These are phyloP conservation scores for Mycena indigotica DNA, from an alignment of 768 basidiomycete species.

Conservation along the genomic window DNA sequence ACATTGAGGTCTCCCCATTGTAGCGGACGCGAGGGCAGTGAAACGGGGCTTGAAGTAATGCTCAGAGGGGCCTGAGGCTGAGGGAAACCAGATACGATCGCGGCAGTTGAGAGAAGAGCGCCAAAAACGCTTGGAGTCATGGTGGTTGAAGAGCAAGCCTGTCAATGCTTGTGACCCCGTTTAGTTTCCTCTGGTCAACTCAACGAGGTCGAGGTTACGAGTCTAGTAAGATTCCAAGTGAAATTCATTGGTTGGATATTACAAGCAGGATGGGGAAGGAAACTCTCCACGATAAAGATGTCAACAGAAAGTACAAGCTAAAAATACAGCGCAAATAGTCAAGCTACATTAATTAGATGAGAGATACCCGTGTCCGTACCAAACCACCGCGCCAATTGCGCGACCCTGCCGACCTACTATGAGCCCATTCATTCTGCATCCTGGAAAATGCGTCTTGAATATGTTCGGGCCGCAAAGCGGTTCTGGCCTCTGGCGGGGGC, in stretches of 20 bases:
- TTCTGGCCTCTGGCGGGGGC: conserved; percentile 79
- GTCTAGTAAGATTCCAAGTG: no score
- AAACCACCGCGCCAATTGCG: conserved; percentile 88
- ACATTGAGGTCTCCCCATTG: conserved; percentile 91
- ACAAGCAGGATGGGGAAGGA: no score
- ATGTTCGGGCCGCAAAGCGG: conserved; percentile 78
- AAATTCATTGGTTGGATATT: no score
- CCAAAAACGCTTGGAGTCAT: not conserved
- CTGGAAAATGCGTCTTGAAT: conserved; percentile 89
- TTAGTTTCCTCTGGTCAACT: no score
- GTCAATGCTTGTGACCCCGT: no score
- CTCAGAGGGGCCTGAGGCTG: not conserved
- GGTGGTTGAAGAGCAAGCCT: not conserved
- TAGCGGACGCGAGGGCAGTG: conserved; percentile 65
- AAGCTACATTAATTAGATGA: no score
- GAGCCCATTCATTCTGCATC: conserved; percentile 87
- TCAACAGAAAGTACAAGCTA: no score
- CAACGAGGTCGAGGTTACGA: no score
- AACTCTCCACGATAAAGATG: no score
- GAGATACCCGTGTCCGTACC: conserved; percentile 73
- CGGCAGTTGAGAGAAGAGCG: not conserved
- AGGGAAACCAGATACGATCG: not conserved
- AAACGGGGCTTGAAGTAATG: not conserved
- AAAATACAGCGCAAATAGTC: no score
- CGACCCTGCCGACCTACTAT: conserved; percentile 82